Percentiles rank a stretch among this genome's conserved stretches.
Evolutionary conservation across 1,284 basidiomycete species (phyloP).

Genomic region (Ceratorhiza oryzae-sativae): DNA sequence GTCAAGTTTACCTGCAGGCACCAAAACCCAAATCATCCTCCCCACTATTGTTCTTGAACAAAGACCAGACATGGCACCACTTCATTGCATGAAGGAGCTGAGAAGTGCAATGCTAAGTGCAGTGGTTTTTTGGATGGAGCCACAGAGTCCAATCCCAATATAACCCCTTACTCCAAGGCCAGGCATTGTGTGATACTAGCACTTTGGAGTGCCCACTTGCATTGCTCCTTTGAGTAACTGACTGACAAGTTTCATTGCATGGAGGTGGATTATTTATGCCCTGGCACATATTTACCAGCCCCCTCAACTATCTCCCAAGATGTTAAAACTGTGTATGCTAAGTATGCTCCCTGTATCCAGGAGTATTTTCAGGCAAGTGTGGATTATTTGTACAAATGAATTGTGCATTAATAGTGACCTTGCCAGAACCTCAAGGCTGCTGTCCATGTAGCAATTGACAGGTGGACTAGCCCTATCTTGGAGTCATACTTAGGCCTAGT

Average conservation of each 20-base stretch:
- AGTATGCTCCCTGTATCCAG: slow-evolving; percentile 42
- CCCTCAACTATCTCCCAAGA: slow-evolving; percentile 48
- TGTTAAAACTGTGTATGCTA: slow-evolving; percentile 46
- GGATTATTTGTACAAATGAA: slow-evolving; percentile 4
- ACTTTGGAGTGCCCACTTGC: slow-evolving; percentile 3
- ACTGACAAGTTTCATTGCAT: slow-evolving; percentile 46
- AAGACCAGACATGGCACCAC: slow-evolving; percentile 3
- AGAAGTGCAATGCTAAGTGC: neutral
- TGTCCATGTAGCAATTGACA: slow-evolving; percentile 50
- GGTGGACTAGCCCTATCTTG: slow-evolving; percentile 50
- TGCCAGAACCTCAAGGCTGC: slow-evolving; percentile 43
- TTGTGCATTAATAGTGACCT: neutral
- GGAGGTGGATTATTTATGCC: slow-evolving; percentile 49
- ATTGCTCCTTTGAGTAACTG: slow-evolving; percentile 46
- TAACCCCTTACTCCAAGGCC: neutral
- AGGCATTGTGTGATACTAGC: slow-evolving; percentile 5
- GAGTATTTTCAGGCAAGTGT: slow-evolving; percentile 47
- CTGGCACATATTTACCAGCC: slow-evolving; percentile 46
- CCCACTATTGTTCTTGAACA: neutral
- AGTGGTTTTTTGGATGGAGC: neutral
- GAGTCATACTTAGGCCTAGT: slow-evolving; percentile 50
- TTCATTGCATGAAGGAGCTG: neutral
- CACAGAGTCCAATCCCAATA: neutral
- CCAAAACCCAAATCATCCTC: neutral
- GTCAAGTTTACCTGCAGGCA: slow-evolving; percentile 55